Evolutionary conservation across 208 protist species (phyloP).

Genomic region (Trypanosoma brucei): DNA sequence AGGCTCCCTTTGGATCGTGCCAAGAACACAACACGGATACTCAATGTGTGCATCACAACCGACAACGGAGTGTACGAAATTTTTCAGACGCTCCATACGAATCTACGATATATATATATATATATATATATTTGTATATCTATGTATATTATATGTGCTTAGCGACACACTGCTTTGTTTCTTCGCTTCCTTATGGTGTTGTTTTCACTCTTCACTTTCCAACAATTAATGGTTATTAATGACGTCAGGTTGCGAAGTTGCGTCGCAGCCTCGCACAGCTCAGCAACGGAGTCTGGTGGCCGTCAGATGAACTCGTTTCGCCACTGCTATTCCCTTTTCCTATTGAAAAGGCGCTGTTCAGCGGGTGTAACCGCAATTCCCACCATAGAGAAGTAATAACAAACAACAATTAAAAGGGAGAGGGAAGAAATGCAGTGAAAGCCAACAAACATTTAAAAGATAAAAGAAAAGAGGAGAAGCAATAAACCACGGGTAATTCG

Average conservation of each 20-base stretch:
- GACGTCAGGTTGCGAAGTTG: too few relatives aligned
- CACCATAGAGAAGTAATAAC: background rate
- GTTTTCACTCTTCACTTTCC: too few relatives aligned
- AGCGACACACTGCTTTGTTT: too few relatives aligned
- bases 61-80: background rate
- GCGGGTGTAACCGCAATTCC: background rate
- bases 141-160: too few relatives aligned
- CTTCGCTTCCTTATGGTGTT: too few relatives aligned
- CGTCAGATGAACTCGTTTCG: too few relatives aligned
- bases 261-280: too few relatives aligned
- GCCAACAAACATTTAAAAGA: background rate
- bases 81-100: background rate
- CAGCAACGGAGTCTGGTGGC: too few relatives aligned
- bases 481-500: too few relatives aligned
- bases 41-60: background rate
- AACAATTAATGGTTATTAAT: too few relatives aligned
- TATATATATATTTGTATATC: background rate
- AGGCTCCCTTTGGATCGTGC: slow-evolving; percentile 11
- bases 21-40: slow-evolving; percentile 20
- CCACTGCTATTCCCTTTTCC: too few relatives aligned
- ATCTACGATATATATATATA: background rate
- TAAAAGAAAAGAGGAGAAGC: background rate
- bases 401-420: background rate
- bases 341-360: too few relatives aligned
- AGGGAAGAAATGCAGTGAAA: background rate